Evolutionary conservation across 805 yeast genomes (phyloP).

Genomic region (Candida dajiaensis): DNA sequence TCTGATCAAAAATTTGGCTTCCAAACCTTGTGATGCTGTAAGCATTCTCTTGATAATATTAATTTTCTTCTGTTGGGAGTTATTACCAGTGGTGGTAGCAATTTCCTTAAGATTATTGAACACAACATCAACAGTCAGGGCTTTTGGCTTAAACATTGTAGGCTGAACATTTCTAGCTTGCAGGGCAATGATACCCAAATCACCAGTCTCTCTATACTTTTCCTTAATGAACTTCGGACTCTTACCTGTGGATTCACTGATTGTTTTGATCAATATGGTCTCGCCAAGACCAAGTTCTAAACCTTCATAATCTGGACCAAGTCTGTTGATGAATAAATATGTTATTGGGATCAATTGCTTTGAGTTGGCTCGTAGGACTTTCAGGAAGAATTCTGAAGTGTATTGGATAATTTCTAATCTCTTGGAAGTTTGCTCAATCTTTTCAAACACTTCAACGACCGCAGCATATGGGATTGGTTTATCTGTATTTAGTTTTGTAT

Average conservation of each 20-base stretch:
- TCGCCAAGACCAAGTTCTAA: conserved; percentile 93
- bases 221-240: conserved; percentile 61
- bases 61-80: conserved; percentile 75
- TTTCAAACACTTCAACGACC: conserved; percentile 60
- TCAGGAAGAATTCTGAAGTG: conserved; percentile 66
- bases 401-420: conserved; percentile 75
- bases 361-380: conserved; percentile 52
- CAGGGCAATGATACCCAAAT: conserved; percentile 84
- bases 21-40: conserved; percentile 78
- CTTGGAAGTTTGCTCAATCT: conserved; percentile 74
- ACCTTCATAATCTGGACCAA: conserved; percentile 96
- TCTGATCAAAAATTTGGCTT: conserved; percentile 86
- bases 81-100: conserved; percentile 72
- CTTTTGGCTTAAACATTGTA: conserved; percentile 87
- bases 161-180: conserved; percentile 80
- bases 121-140: conserved; percentile 67
- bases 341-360: conserved; percentile 60
- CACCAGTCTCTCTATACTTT: conserved; percentile 79
- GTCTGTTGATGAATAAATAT: conserved; percentile 78
- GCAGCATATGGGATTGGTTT: conserved; percentile 30
- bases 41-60: conserved; percentile 76
- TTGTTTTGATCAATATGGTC: conserved; percentile 77
- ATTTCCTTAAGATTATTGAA: conserved; percentile 70
- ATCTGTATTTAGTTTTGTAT: conserved; percentile 1
- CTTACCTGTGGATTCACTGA: conserved; percentile 86